Conservation (phyloP, 306 rosid species). For the Quercus berberidifolia region DNA sequence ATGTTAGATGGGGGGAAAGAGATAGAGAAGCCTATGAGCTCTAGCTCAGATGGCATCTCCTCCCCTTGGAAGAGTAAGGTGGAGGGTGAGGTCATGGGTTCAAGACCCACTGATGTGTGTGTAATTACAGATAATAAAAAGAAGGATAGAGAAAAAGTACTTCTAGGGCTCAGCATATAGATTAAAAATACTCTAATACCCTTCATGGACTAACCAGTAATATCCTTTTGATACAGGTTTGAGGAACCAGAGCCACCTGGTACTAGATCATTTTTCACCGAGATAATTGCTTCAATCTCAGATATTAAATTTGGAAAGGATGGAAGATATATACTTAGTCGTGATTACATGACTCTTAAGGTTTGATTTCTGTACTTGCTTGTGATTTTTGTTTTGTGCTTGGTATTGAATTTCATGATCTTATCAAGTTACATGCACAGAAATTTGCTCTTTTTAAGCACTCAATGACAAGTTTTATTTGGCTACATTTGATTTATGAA, state of each 20-base stretch:
- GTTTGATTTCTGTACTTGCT: slow-evolving; percentile 38
- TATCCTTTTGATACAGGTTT: slow-evolving; percentile 56
- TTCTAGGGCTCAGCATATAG: not conserved
- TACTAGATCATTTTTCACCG: slow-evolving; percentile 93
- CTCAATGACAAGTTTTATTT: not conserved
- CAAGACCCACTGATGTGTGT: too few relatives aligned
- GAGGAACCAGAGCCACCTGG: slow-evolving; percentile 97
- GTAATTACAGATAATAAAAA: too few relatives aligned
- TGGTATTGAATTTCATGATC: slow-evolving; percentile 1
- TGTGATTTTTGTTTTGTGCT: slow-evolving; percentile 6
- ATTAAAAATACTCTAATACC: slow-evolving; percentile 6
- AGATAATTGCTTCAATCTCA: slow-evolving; percentile 96
- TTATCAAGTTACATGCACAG: not conserved
- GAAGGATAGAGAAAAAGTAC: slow-evolving; percentile 1
- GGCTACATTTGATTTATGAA: slow-evolving; percentile 1
- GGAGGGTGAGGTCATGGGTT: too few relatives aligned
- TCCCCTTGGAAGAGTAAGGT: too few relatives aligned
- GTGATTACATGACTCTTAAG: slow-evolving; percentile 99
- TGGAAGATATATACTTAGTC: slow-evolving; percentile 94
- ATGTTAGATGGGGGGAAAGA: not conserved
- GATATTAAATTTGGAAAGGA: slow-evolving; percentile 91
- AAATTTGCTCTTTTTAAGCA: not conserved
- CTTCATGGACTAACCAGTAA: slow-evolving; percentile 14
- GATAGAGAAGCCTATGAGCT: not conserved
- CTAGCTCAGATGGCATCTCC: too few relatives aligned